Evolutionary conservation across 495 filamentous ascomycete genomes (phyloP).

Genomic region (Penicillium nucicola): DNA sequence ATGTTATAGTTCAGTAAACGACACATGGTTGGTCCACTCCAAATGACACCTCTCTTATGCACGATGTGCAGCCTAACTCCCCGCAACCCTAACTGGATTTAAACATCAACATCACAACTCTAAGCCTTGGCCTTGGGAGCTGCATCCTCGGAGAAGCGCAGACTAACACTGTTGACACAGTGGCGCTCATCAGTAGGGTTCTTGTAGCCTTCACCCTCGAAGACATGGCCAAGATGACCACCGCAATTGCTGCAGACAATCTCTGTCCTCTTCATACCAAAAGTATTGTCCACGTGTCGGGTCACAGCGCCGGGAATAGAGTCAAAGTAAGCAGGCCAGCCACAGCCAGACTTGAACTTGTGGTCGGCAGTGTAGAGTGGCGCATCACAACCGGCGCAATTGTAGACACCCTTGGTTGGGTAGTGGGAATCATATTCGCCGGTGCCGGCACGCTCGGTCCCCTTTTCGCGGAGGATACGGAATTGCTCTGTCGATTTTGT

Average conservation of each 20-base stretch:
- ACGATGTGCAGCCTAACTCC: slow-evolving; percentile 4
- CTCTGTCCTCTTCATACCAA: slow-evolving; percentile 86
- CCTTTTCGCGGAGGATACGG: slow-evolving; percentile 83
- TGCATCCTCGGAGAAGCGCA: slow-evolving; percentile 73
- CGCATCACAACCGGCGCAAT: slow-evolving; percentile 78
- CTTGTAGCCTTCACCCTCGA: slow-evolving; percentile 88
- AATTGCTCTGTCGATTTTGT: slow-evolving; percentile 71
- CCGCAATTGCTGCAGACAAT: slow-evolving; percentile 93
- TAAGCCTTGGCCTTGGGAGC: slow-evolving; percentile 32
- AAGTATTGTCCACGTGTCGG: slow-evolving; percentile 67
- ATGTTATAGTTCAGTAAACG: neutral
- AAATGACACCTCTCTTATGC: slow-evolving; percentile 2
- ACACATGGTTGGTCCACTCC: slow-evolving; percentile 1
- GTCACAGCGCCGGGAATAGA: slow-evolving; percentile 85
- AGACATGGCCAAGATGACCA: slow-evolving; percentile 94
- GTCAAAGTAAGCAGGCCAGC: slow-evolving; percentile 98
- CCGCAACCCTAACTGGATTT: slow-evolving; percentile 9
- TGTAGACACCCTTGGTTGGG: slow-evolving; percentile 71
- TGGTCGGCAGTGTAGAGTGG: slow-evolving; percentile 86
- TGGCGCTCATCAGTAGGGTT: slow-evolving; percentile 95
- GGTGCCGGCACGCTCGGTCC: slow-evolving; percentile 76
- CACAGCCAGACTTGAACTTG: slow-evolving; percentile 95
- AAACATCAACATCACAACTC: slow-evolving; percentile 1
- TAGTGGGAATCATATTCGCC: slow-evolving; percentile 87
- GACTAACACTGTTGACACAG: slow-evolving; percentile 91